Conservation (phyloP, 768 basidiomycete genomes). For the Porphyrellus cyaneotinctus region DNA sequence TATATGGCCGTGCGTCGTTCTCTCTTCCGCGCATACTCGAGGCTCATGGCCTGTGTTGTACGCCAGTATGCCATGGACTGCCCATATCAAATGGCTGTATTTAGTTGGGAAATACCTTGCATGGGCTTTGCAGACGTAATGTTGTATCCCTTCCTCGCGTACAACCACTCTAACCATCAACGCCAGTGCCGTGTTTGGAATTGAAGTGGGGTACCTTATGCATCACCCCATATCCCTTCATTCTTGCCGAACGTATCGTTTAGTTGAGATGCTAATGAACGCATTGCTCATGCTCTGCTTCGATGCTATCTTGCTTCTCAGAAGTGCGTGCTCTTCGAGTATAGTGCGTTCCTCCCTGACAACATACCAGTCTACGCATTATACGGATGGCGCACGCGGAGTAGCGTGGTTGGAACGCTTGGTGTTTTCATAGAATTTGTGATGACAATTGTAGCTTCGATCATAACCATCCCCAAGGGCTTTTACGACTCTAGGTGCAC, state of each 20-base stretch:
- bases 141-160: not conserved
- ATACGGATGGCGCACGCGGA: conserved; percentile 1
- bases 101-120: conserved; percentile 21
- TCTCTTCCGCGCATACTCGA: not conserved
- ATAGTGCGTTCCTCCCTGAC: not conserved
- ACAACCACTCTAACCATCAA: not conserved
- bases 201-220: conserved; percentile 5
- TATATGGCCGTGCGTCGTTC: conserved; percentile 23
- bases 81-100: conserved; percentile 27
- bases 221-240: not conserved
- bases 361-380: conserved; percentile 18
- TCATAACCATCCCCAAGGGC: not conserved
- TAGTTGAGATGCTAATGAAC: conserved; percentile 10
- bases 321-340: conserved; percentile 13
- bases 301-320: conserved; percentile 18
- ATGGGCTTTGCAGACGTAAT: conserved; percentile 17
- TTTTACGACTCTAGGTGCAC: conserved; percentile 16
- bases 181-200: conserved; percentile 5
- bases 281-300: conserved; percentile 14
- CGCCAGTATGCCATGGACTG: conserved; percentile 13
- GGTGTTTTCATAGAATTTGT: conserved; percentile 13
- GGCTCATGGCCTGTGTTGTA: not conserved
- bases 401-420: not conserved
- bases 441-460: not conserved
- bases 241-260: conserved; percentile 13